Conservation (phyloP, 2,329 filamentous ascomycete genomes). For the Hymenoscyphus infarciens region DNA sequence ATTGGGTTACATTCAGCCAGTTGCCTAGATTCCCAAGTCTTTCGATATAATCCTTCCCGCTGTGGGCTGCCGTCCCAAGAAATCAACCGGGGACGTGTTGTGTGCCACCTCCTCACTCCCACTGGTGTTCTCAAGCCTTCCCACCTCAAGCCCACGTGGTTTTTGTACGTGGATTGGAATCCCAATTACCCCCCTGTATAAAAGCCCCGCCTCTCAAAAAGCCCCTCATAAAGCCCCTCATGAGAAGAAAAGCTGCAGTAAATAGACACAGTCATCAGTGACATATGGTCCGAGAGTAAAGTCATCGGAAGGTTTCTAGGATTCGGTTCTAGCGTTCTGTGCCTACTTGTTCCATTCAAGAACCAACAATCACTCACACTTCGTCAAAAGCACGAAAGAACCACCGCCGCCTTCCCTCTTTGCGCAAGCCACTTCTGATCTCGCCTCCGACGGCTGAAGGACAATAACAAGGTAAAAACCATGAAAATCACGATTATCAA, state of each 20-base stretch:
- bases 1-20: background rate
- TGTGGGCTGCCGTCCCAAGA: background rate
- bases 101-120: conserved; percentile 2
- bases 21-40: background rate
- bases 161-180: background rate
- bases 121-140: background rate
- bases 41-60: conserved; percentile 4
- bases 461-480: background rate
- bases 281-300: too few species aligned
- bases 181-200: background rate
- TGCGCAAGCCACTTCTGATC: background rate
- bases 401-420: too few species aligned
- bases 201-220: background rate
- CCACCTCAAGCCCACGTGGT: background rate
- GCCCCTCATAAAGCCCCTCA: too few species aligned
- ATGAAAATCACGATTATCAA: background rate
- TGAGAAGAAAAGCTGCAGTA: too few species aligned
- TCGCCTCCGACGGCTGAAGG: background rate
- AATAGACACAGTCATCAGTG: too few species aligned
- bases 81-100: background rate
- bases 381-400: too few species aligned
- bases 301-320: too few species aligned
- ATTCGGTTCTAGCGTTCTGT: too few species aligned
- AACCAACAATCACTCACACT: too few species aligned
- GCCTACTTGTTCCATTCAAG: too few species aligned